These are phyloP conservation scores for Desmodesmus armatus DNA, from an alignment of 139 green algal species.

Conservation along the genomic window DNA sequence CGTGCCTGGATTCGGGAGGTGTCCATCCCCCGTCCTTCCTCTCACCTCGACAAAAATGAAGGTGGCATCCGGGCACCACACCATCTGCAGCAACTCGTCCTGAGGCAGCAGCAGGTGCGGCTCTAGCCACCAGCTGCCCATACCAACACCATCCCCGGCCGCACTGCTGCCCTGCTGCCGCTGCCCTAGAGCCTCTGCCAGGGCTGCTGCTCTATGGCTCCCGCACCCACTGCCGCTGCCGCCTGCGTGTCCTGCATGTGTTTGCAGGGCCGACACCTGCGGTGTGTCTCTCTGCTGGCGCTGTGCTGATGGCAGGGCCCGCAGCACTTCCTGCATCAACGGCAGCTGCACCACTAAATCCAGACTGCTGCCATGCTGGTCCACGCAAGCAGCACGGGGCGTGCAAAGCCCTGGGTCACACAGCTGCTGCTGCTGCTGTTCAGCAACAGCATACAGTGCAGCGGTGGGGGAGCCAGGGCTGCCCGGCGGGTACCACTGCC, in stretches of 20 bases:
- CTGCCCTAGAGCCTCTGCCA: slow-evolving; percentile 3
- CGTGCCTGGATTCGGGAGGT: too few relatives aligned
- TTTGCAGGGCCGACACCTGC: not conserved
- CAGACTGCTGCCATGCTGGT: too few relatives aligned
- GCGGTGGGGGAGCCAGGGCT: not conserved
- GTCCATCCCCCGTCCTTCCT: too few relatives aligned
- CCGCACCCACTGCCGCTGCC: not conserved
- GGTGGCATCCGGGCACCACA: slow-evolving; percentile 66
- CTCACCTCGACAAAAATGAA: slow-evolving; percentile 41
- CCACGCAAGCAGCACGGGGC: too few relatives aligned
- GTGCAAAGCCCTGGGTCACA: not conserved
- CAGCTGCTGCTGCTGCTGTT: not conserved
- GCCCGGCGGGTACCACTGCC: too few relatives aligned
- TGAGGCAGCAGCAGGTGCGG: slow-evolving; percentile 60
- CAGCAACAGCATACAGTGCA: not conserved
- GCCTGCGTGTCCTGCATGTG: not conserved
- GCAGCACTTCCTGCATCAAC: not conserved
- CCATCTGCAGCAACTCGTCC: slow-evolving; percentile 54
- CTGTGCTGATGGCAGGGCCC: not conserved
- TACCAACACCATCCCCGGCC: slow-evolving; percentile 4
- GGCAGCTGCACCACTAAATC: slow-evolving; percentile 19
- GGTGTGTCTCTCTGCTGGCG: not conserved
- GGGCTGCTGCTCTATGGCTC: slow-evolving; percentile 4
- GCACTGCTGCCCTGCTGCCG: slow-evolving; percentile 25
- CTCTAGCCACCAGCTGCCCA: slow-evolving; percentile 67